phyloP scores from a whole-genome alignment of 2,329 filamentous ascomycete genomes.

The Trichoderma sp. region DNA sequence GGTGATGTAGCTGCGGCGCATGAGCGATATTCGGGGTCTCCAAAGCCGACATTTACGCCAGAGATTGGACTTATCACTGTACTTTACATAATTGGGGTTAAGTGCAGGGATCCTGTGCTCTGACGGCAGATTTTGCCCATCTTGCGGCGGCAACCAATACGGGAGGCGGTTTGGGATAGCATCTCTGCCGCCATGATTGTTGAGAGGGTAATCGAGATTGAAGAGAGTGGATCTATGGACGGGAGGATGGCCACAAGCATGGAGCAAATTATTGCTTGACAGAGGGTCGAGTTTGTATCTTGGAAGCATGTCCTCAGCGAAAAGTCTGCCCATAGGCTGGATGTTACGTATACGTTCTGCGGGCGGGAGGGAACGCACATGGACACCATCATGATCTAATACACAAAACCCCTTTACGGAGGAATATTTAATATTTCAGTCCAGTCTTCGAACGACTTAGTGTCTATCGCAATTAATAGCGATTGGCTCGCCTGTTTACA shows the following conservation, averaged over 20 bases:
- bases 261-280: slow-evolving; percentile 3
- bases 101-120: slow-evolving; percentile 7
- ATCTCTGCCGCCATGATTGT: neutral
- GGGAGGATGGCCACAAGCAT: neutral
- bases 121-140: neutral
- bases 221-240: neutral
- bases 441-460: too few species aligned
- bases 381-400: slow-evolving; percentile 1
- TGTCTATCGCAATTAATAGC: too few species aligned
- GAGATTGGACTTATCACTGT: slow-evolving; percentile 1
- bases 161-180: slow-evolving; percentile 17
- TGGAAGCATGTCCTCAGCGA: neutral
- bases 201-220: slow-evolving; percentile 2
- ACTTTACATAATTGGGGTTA: slow-evolving; percentile 12
- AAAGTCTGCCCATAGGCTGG: neutral
- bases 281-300: slow-evolving; percentile 7
- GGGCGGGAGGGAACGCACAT: neutral
- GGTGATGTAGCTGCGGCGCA: neutral
- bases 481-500: too few species aligned
- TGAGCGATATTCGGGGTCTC: neutral
- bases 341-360: slow-evolving; percentile 9
- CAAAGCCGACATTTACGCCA: slow-evolving; percentile 10
- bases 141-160: slow-evolving; percentile 1
- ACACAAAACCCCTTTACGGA: too few species aligned
- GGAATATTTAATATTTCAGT: too few species aligned